A percentile compares a stretch with the other conserved stretches of the same genome.
phyloP scores from a whole-genome alignment of 225 moss, liverwort and hornwort genomes.

The Pseudisothecium myosuroides region DNA sequence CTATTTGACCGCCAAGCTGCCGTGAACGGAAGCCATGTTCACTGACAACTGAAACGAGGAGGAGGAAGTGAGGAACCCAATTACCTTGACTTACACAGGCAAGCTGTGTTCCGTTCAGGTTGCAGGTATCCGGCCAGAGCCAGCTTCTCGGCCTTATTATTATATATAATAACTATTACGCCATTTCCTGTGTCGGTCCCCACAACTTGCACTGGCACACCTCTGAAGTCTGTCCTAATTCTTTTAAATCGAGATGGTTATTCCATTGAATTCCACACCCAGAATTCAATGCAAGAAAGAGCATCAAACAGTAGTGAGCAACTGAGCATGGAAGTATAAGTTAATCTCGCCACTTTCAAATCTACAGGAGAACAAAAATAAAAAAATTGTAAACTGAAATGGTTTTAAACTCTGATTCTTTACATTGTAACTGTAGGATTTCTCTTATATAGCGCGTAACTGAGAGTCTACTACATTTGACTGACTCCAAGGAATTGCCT shows the following conservation, averaged over 20 bases:
- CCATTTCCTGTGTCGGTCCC: background rate
- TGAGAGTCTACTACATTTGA: background rate
- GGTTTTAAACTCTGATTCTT: background rate
- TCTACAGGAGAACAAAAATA: background rate
- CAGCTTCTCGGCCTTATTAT: background rate
- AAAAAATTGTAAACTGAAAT: background rate
- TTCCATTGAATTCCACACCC: background rate
- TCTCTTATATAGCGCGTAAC: background rate
- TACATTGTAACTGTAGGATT: background rate
- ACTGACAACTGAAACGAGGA: background rate
- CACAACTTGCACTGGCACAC: background rate
- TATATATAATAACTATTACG: background rate
- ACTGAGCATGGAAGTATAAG: background rate
- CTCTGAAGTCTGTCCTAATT: background rate
- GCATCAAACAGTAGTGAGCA: background rate
- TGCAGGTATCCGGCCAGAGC: background rate
- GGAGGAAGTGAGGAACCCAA: background rate
- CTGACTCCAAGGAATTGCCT: background rate
- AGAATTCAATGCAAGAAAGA: background rate
- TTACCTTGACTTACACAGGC: background rate
- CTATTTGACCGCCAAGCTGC: background rate
- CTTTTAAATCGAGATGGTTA: background rate
- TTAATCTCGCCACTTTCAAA: background rate
- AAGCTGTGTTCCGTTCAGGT: background rate
- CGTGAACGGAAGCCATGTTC: background rate